A percentile compares a stretch with the other conserved stretches of the same genome.
Conservation (phyloP, 2,329 filamentous ascomycete genomes). For the Aspergillus sojae region DNA sequence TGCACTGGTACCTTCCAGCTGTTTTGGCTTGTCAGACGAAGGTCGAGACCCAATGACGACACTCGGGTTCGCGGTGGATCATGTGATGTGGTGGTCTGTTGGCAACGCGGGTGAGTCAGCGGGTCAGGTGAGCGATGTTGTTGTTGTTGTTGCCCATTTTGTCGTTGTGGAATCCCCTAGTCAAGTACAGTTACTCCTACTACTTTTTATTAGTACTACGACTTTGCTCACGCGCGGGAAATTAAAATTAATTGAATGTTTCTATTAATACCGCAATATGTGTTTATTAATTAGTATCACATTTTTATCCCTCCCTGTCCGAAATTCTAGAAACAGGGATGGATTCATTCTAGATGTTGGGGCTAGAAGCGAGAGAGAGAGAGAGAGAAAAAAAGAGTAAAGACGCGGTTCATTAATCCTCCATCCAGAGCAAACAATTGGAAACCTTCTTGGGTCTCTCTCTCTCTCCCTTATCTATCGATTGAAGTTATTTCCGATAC, state of each 20-base stretch:
- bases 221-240: not conserved
- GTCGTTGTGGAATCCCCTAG: not conserved
- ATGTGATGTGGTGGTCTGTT: constrained; percentile 11
- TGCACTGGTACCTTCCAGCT: not conserved
- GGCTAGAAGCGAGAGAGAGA: not conserved
- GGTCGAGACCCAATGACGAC: constrained; percentile 15
- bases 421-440: not conserved
- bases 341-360: not conserved
- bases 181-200: too few relatives aligned
- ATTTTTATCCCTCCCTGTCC: not conserved
- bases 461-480: not conserved
- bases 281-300: not conserved
- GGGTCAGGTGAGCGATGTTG: constrained; percentile 9
- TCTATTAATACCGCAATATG: not conserved
- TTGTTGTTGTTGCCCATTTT: not conserved
- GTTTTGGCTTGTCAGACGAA: not conserved
- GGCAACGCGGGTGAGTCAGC: constrained; percentile 10
- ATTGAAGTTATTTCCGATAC: not conserved
- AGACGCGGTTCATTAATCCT: not conserved
- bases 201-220: not conserved
- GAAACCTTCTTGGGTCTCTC: not conserved
- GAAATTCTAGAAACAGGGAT: not conserved
- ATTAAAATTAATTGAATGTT: not conserved
- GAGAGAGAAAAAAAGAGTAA: not conserved
- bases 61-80: constrained; percentile 3